Base-by-base conservation (phyloP, 768 basidiomycete genomes). In the Tylopilus felleus region DNA sequence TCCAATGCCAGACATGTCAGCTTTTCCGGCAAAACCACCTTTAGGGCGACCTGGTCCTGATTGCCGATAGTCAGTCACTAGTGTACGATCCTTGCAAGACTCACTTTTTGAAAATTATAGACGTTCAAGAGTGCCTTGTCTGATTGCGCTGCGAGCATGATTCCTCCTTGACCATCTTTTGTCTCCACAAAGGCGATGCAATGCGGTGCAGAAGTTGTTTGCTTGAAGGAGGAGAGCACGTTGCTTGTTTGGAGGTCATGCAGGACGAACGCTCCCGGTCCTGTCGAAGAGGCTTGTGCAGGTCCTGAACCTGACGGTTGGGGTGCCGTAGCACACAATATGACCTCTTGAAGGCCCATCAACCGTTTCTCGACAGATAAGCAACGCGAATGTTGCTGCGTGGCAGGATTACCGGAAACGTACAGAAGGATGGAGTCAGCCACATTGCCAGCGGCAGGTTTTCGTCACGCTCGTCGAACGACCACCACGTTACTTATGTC, bases 91-190 rank as follows among this genome's bases (percentile, higher is more conserved):
- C 8, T 28, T 8, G 33, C 49, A 35, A 53, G 21, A 65, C 73
- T 52, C 57, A 90, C 96, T 77, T 93, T 95, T 79, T 98, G 93
- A 71, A 93, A 98, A 59, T 83, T 86, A 72, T 96, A 98, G 17
- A 94, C 86, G 64, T 96, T 87, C 59, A 97, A 64, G 40, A 96
- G 79, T 0, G 91, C 84, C 70, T 97, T 97, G 54, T 94, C 92
- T 44, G 85, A 82, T 67, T 97, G 94, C 2, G 86, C 84, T 27
- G 91, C 85, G 21, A 97, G 77, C 49, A 97, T 78, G 54, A 93
- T 77, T 1, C 95, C 94, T 22, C 96, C 97, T 58, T 84, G 80
- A 0, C 85, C 85, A 67, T 84, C 75, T 46, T 72, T 75, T 1
- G 90, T 86, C 52, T 83, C 80, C 4, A 92, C 76, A 23, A 84